A percentile compares a stretch with the other conserved stretches of the same genome.
Conservation (phyloP, 2,329 filamentous ascomycete genomes). For the Fusarium illudens region DNA sequence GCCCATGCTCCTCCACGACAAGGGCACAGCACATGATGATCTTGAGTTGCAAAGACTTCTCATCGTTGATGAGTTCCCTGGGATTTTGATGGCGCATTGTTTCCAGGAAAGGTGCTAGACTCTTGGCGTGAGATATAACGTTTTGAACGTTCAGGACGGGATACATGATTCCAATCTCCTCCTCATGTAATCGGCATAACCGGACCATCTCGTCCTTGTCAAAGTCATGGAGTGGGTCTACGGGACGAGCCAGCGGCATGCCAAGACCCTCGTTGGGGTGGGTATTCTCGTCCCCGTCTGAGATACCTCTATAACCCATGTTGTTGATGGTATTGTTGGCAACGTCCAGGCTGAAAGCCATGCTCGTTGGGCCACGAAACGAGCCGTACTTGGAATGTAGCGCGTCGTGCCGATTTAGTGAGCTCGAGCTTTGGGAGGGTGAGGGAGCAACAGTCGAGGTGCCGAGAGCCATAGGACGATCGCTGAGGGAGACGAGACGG, state of each 20-base stretch:
- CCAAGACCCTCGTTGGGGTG: conserved; percentile 34
- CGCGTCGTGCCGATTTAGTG: conserved; percentile 52
- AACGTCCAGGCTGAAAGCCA: conserved; percentile 84
- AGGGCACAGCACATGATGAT: conserved; percentile 82
- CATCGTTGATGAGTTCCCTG: conserved; percentile 54
- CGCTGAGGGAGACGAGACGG: conserved; percentile 55
- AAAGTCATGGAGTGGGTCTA: conserved; percentile 83
- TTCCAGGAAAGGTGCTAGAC: conserved; percentile 77
- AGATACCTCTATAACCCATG: conserved; percentile 81
- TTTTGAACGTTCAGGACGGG: conserved; percentile 80
- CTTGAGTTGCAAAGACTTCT: conserved; percentile 76
- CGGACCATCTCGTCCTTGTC: conserved; percentile 81
- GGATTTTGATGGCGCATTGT: conserved; percentile 48
- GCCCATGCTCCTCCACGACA: conserved; percentile 79
- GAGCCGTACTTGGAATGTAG: conserved; percentile 65
- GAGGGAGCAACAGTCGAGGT: conserved; percentile 50
- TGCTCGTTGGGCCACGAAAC: conserved; percentile 87
- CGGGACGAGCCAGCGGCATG: conserved; percentile 44
- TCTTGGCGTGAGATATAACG: conserved; percentile 74
- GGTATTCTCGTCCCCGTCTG: conserved; percentile 69
- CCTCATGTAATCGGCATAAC: conserved; percentile 81
- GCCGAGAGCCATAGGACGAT: conserved; percentile 50
- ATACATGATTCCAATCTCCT: conserved; percentile 93
- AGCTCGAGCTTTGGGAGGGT: conserved; percentile 53
- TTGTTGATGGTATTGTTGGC: conserved; percentile 87